Base-by-base conservation (phyloP, 192 early-diverging fungal species). In the Backusella liffmaniae region DNA sequence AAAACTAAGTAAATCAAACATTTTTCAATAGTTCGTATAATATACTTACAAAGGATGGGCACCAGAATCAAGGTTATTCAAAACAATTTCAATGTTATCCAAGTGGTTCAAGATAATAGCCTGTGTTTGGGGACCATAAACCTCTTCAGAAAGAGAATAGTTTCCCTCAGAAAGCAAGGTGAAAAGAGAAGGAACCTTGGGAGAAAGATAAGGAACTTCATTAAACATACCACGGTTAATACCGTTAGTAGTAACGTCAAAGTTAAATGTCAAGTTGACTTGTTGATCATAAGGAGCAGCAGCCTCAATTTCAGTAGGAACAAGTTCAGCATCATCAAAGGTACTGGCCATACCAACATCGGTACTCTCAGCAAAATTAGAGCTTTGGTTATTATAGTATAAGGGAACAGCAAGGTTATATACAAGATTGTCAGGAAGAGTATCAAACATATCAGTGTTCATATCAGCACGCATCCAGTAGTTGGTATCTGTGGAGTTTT, bases 171-270 rank as follows among this genome's bases (percentile, higher is more conserved):
- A 81, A 74, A 93, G 66, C n/a, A 91, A 90, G 6, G 91, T 90
- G 51, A 90, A 86, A 53, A 95, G 73, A 0, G 88, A 67, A 18
- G 93, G 95, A 53, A 92, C 88, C 59, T 81, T 84, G 69, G 93
- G 91, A 72, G 73, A 73, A 56, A 88, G 83, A 72, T 88, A 95
- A 16, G 90, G 84, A 67, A 91, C 87, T 44, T 91, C 87, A 87
- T 95, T 94, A 88, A 95, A 96, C 2, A 90, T 85, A 46, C 90
- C 93, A 82, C 92, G 91, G 88, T 95, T 95, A 79, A 87, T 79
- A 59, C 90, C 91, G 73, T 95, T 93, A 68, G 82, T 86, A 67
- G 84, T 86, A 78, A 92, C 87, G 42, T 86, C 82, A 72, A 95
- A 91, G 62, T 75, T 77, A 30, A 92, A 91, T 18, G 89, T 88